Evolutionary conservation across 306 rosid genomes (phyloP).

Genomic region (Sindora glabra): DNA sequence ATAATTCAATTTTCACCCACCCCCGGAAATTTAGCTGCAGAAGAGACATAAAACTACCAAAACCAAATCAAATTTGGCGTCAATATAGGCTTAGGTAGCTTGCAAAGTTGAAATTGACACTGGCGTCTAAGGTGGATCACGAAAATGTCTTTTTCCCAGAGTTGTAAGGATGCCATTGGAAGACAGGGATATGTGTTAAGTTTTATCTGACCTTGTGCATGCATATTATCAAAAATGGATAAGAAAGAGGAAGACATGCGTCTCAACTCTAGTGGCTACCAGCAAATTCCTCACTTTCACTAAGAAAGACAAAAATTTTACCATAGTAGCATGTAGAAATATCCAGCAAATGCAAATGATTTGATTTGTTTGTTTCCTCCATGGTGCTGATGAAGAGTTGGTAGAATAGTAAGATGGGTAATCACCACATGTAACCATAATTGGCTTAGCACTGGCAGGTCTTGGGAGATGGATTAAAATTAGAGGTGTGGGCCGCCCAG

Average conservation of each 20-base stretch:
- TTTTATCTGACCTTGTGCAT: too few species aligned
- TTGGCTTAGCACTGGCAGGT: too few species aligned
- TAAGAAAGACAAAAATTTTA: not conserved
- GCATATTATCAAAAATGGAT: conserved; percentile 35
- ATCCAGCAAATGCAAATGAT: not conserved
- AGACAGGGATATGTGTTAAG: conserved; percentile 23
- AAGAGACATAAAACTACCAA: conserved; percentile 16
- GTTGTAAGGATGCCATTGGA: conserved; percentile 23
- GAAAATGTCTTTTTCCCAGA: conserved; percentile 18
- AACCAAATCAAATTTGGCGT: not conserved
- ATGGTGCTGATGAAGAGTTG: too few species aligned
- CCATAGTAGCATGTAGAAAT: not conserved
- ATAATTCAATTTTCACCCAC: not conserved
- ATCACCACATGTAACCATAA: too few species aligned
- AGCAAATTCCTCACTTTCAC: conserved; percentile 14
- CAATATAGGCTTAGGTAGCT: not conserved
- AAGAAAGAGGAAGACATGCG: too few species aligned
- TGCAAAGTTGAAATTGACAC: not conserved
- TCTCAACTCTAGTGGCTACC: conserved; percentile 9
- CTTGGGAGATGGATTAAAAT: too few species aligned
- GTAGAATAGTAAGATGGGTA: too few species aligned
- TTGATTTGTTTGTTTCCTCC: too few species aligned
- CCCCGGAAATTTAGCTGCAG: not conserved
- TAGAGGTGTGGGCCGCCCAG: too few species aligned
- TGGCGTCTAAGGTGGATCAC: conserved; percentile 6